Evolutionary conservation across 192 early-diverging fungal genomes (phyloP).

Genomic region (Jimgerdemannia lactiflua): DNA sequence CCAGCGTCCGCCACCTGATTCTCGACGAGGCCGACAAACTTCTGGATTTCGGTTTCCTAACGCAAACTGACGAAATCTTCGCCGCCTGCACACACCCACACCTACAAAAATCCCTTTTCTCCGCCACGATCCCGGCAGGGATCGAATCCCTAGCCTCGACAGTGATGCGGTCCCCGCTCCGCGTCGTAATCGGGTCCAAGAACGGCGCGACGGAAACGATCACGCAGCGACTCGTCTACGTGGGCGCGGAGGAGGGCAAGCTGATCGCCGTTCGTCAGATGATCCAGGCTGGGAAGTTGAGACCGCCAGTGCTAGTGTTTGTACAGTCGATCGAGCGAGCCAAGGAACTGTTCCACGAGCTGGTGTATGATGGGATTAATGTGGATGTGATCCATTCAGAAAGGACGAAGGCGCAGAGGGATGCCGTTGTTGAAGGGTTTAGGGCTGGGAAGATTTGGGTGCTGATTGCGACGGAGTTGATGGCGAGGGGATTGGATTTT

Average conservation of each 20-base stretch:
- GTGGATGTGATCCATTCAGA: slow-evolving; percentile 99
- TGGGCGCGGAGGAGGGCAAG: slow-evolving; percentile 94
- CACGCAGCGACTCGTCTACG: slow-evolving; percentile 85
- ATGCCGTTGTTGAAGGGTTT: slow-evolving; percentile 87
- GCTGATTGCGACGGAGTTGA: slow-evolving; percentile 93
- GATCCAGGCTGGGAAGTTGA: slow-evolving; percentile 68
- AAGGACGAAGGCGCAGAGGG: slow-evolving; percentile 90
- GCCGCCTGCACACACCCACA: slow-evolving; percentile 74
- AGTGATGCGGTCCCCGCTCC: slow-evolving; percentile 88
- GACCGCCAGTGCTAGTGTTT: slow-evolving; percentile 94
- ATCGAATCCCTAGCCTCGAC: slow-evolving; percentile 90
- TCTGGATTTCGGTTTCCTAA: slow-evolving; percentile 80
- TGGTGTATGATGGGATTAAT: slow-evolving; percentile 96
- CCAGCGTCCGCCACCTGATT: slow-evolving; percentile 64
- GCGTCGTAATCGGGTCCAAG: slow-evolving; percentile 83
- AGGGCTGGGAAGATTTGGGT: slow-evolving; percentile 91
- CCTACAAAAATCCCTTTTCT: slow-evolving; percentile 85
- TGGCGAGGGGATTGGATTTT: slow-evolving; percentile 99
- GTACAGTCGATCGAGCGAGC: slow-evolving; percentile 98
- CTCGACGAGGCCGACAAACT: slow-evolving; percentile 86
- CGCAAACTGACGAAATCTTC: slow-evolving; percentile 86
- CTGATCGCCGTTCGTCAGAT: slow-evolving; percentile 89
- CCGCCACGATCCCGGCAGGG: slow-evolving; percentile 89
- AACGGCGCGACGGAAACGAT: slow-evolving; percentile 93
- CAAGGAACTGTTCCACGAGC: slow-evolving; percentile 93